These are phyloP conservation scores for Knoxdaviesia capensis DNA, from an alignment of 2,329 filamentous ascomycete genomes.

Conservation along the genomic window DNA sequence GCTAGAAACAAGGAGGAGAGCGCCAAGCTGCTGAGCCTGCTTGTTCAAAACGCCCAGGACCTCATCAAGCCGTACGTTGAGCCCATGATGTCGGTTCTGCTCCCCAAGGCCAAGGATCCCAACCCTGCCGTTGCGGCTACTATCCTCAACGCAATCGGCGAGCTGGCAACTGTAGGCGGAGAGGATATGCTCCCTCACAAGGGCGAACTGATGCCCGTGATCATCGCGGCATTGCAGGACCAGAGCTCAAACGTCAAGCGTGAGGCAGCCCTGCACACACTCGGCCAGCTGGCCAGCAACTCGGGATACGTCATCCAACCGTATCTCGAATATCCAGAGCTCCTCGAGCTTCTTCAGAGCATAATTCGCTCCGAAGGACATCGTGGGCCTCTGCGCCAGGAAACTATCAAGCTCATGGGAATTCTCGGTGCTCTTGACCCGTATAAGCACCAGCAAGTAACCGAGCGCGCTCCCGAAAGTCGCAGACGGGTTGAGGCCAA, in stretches of 20 bases:
- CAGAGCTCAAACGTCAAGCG: slow-evolving; percentile 78
- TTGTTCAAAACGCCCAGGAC: slow-evolving; percentile 81
- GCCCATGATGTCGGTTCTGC: slow-evolving; percentile 83
- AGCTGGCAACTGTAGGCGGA: slow-evolving; percentile 82
- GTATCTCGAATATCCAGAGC: slow-evolving; percentile 83
- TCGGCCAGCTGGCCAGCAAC: slow-evolving; percentile 86
- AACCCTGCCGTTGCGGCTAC: slow-evolving; percentile 82
- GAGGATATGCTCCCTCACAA: slow-evolving; percentile 89
- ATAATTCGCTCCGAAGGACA: slow-evolving; percentile 84
- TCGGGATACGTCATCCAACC: slow-evolving; percentile 95
- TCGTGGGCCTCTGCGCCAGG: slow-evolving; percentile 65
- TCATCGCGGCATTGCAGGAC: slow-evolving; percentile 85
- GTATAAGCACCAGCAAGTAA: slow-evolving; percentile 88
- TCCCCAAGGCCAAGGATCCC: slow-evolving; percentile 74
- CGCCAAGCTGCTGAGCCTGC: slow-evolving; percentile 74
- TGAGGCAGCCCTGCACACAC: slow-evolving; percentile 72
- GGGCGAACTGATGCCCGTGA: slow-evolving; percentile 80
- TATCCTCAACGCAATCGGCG: slow-evolving; percentile 85
- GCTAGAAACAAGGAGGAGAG: slow-evolving; percentile 92
- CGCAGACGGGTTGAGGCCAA: slow-evolving; percentile 44
- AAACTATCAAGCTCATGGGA: slow-evolving; percentile 92
- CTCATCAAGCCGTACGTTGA: slow-evolving; percentile 94
- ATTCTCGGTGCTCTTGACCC: slow-evolving; percentile 89
- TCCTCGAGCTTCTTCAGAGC: slow-evolving; percentile 78
- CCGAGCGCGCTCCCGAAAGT: slow-evolving; percentile 65